Base-by-base conservation (phyloP, 345 rosid genomes). In the Pistacia vera region DNA sequence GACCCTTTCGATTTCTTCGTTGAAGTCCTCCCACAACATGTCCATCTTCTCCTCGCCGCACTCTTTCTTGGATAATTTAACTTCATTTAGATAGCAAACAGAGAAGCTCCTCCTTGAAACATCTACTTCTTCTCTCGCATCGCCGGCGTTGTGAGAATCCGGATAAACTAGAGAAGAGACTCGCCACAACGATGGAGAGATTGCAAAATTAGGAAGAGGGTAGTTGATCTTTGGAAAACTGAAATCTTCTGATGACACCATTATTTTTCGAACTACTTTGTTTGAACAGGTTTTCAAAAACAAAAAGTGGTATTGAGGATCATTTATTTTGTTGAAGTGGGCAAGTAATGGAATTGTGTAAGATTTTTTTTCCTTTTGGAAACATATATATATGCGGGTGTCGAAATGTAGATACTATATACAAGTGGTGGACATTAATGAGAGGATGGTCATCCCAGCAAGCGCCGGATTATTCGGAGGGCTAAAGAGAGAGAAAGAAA, bases 21-120 rank as follows among this genome's bases (percentile, higher is more conserved):
- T 80, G 69, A 82, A 82, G 8, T 85, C 63, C 63, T 80, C 88
- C 88, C 88, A 82, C 46, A 85, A 59, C 86, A 80, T 56, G 68
- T 85, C 86, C 88, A 85, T 85, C 70, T 70, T 78, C 81, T 82
- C 83, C 51, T 82, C 82, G 1, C 5, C 0, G 0, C 44, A 20
- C 59, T 73, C 64, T 55, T 68, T 46, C 56, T 63, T 16, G 57
- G 11, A 35, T 18, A 1, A 10, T 35, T 20, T n/a, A 0, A n/a
- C 30, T 9, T 65, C 41, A 1, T 70, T 8, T 2, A 36, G 22
- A 17, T 17, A 61, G 41, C 33, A 41, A 8, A 41, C 0, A 14
- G 41, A 28, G 17, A 61, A 61, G 36, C 70, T 74, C 61, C 60
- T 74, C 25, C 54, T 57, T n/a, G 62, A 10, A 67, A 16, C 8